Percentiles rank a stretch among this genome's conserved stretches.
These are phyloP conservation scores for Magnolia officinalis DNA, from an alignment of 164 flowering plant genomes.

Conservation along the genomic window DNA sequence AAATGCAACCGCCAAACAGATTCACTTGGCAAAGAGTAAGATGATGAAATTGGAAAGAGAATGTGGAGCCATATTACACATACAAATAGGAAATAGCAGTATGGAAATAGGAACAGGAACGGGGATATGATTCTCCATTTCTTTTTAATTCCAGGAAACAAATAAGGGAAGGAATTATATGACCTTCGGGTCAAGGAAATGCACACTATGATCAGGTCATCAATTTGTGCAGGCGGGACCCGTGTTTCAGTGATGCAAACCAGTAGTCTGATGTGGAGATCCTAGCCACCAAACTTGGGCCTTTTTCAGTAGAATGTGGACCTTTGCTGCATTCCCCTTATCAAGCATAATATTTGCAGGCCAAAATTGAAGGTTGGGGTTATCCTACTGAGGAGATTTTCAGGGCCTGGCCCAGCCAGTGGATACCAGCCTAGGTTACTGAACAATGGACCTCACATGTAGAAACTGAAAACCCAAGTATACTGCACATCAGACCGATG, in stretches of 20 bases:
- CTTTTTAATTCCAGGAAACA: neutral
- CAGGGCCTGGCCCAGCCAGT: no score
- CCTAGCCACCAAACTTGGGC: no score
- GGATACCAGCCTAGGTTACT: no score
- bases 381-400: no score
- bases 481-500: no score
- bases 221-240: neutral
- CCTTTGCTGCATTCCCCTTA: no score
- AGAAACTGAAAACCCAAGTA: no score
- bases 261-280: neutral
- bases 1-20: slow-evolving; percentile 44
- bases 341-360: no score
- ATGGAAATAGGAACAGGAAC: neutral
- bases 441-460: no score
- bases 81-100: neutral
- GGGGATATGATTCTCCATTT: neutral
- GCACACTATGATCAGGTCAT: neutral
- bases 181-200: neutral
- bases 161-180: neutral
- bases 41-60: neutral
- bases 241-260: neutral
- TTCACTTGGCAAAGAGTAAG: neutral
- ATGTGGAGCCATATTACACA: neutral
- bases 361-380: no score
- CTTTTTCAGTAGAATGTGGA: no score